A percentile compares a stretch with the other conserved stretches of the same genome.
phyloP scores from a whole-genome alignment of 2,329 filamentous ascomycete species.

The Exophiala aquamarina region DNA sequence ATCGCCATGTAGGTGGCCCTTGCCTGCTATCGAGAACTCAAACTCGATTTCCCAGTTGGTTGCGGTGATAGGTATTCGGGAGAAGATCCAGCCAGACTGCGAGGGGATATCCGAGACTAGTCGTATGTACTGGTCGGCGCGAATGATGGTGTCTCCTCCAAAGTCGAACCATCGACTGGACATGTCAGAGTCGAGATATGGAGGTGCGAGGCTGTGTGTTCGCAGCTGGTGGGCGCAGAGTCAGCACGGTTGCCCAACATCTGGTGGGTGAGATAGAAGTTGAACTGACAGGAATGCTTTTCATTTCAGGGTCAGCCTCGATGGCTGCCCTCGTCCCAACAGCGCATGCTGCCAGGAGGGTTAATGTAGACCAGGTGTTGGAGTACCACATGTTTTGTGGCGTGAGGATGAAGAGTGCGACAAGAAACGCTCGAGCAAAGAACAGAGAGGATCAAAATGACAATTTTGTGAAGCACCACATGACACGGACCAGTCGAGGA shows the following conservation, averaged over 20 bases:
- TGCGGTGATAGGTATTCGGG: constrained; percentile 87
- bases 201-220: constrained; percentile 81
- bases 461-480: too few relatives aligned
- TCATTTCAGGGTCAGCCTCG: constrained; percentile 56
- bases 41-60: constrained; percentile 99
- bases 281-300: constrained; percentile 63
- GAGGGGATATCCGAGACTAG: constrained; percentile 88
- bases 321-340: constrained; percentile 40
- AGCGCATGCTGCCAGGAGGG: constrained; percentile 36
- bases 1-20: constrained; percentile 88
- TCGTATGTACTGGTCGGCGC: constrained; percentile 78
- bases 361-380: constrained; percentile 18
- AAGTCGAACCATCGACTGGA: constrained; percentile 99
- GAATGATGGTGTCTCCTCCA: constrained; percentile 88
- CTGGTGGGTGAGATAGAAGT: background rate
- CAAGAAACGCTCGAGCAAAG: background rate
- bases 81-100: constrained; percentile 91
- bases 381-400: constrained; percentile 19
- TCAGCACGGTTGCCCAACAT: constrained; percentile 14
- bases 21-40: constrained; percentile 90
- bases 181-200: constrained; percentile 97
- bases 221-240: constrained; percentile 60
- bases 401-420: background rate
- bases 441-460: background rate
- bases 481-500: too few relatives aligned